Conservation (phyloP, 2,329 filamentous ascomycete species). For the Epichloe scottii region DNA sequence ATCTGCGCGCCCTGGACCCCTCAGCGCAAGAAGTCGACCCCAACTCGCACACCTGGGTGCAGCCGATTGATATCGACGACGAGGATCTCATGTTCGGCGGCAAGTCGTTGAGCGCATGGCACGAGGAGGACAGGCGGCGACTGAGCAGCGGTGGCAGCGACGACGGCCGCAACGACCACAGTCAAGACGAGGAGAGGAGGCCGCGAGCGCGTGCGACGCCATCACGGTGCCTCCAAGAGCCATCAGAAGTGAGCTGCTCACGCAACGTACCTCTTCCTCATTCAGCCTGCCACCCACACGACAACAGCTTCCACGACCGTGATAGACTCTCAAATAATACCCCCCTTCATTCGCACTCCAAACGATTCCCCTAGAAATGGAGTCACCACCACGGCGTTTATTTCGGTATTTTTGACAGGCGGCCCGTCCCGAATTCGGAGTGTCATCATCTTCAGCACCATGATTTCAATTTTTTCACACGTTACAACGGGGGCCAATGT, state of each 20-base stretch:
- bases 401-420: too few relatives aligned
- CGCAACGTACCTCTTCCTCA: too few relatives aligned
- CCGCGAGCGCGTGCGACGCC: conserved; percentile 17
- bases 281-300: too few relatives aligned
- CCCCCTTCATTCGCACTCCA: background rate
- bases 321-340: too few relatives aligned
- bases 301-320: too few relatives aligned
- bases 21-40: conserved; percentile 22
- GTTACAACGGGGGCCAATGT: too few relatives aligned
- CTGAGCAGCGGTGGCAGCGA: conserved; percentile 24
- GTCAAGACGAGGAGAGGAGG: conserved; percentile 11
- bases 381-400: background rate
- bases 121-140: conserved; percentile 35
- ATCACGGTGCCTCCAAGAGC: background rate
- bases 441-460: background rate
- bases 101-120: conserved; percentile 46
- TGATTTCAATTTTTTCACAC: background rate
- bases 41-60: conserved; percentile 32
- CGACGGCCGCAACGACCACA: conserved; percentile 23
- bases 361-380: background rate
- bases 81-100: conserved; percentile 49
- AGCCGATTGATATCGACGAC: conserved; percentile 45
- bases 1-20: conserved; percentile 20
- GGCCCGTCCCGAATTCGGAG: too few relatives aligned
- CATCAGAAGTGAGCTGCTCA: background rate